Base-by-base conservation (phyloP, 2,329 filamentous ascomycete species). In the Exophiala alcalophila region DNA sequence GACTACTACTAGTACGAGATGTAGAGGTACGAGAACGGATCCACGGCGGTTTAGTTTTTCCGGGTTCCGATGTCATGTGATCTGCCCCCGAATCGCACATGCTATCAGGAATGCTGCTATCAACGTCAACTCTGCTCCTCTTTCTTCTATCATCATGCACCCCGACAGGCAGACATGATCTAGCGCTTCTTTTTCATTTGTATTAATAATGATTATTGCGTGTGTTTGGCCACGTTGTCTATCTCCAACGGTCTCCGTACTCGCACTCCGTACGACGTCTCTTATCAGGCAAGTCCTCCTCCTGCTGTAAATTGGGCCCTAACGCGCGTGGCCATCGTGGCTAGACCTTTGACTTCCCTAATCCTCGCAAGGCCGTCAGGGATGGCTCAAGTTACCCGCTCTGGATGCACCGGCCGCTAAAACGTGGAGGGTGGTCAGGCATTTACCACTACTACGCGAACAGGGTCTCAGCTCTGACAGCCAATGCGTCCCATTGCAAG, bases 381-480 rank as follows among this genome's bases (percentile, higher is more conserved):
- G 29, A 40, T 19, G 20, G 20, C 16, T 11, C 11, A n/a, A 21
- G 27, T 12, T 40, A 33, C 5, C 27, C 29, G 18, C 24, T 27
- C 14, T 45, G 35, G 36, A 29, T 34, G 20, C 15, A 30, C 29
- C 42, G 42, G 42, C 35, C 34, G 30, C 42, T 40, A 45, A 40
- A 30, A 28, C 7, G 30, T 40, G 29, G 35, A 34, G 41, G 34
- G 41, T 39, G 41, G 35, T 40, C 25, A 32, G 14, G n/a, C 32
- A 19, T 32, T 19, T 19, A 31, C 9, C 15, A 31, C 4, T 9
- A 11, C 14, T 12, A 8, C 27, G 20, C 33, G n/a, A 3, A 11
- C 39, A 35, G 31, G 39, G 30, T 28, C 23, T 8, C 10, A 14
- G 33, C 28, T 31, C 14, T 18, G 12, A 31, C 19, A 36, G 33